Base-by-base conservation (phyloP, 768 basidiomycete species). In the Leccinum ochraceum region DNA sequence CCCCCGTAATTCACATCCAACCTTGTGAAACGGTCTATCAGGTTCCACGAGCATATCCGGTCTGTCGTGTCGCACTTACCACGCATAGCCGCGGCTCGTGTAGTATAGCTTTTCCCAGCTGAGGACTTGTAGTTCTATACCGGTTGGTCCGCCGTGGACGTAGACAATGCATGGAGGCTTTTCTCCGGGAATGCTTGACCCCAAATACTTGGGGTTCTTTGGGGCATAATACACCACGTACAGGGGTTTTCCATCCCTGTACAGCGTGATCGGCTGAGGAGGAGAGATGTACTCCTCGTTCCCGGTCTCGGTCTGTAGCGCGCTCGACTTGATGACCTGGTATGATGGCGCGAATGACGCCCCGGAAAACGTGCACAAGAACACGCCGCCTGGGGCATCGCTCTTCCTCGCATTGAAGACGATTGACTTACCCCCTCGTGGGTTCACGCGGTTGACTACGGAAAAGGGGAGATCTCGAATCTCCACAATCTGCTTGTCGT, bases 1-100 rank as follows among this genome's bases (percentile, higher is more conserved):
- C 91, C 92, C 2, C 89, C 82, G 61, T 91, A 88, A 66, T 93
- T 88, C 48, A 94, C 89, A 57, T 89, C 88, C 36, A 89, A 65
- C 83, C 88, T 85, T 51, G 36, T 16, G 17, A 11, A 51, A 30
- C 9, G 39, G 9, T 17, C 9, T 46, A 20, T 60, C 24, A 57
- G 34, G 42, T 42, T 34, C 44, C 42, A 49, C 1, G n/a, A n/a
- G n/a, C 20, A 14, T 26, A 13, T n/a, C 5, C 14, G 16, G 14
- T 8, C 20, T 4, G 28, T 36, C n/a, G 3, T 5, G 30, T 17
- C 7, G 14, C 39, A 60, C 77, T 56, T 64, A 89, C 89, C 87
- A 90, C 20, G 80, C 88, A 76, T 82, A 92, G 30, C 89, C 88
- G 5, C 88, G 80, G 30, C 83, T 83, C 0, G 89, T 90, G 62